These are phyloP conservation scores for Ligustrum vulgare DNA, from an alignment of 257 asterid genomes.

Conservation along the genomic window DNA sequence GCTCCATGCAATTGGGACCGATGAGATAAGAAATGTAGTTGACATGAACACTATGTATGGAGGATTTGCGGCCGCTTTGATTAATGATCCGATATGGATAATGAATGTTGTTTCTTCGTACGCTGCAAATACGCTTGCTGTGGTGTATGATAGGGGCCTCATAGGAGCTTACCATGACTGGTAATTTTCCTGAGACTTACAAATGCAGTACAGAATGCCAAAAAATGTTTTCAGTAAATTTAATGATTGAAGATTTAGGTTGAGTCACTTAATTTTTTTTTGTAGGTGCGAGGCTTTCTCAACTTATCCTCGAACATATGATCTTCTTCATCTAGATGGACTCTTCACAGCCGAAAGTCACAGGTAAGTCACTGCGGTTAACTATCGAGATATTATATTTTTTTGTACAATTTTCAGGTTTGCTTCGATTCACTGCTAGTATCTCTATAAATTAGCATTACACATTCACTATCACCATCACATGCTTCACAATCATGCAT, in stretches of 20 bases:
- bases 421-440: no score
- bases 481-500: no score
- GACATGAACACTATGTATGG: conserved; percentile 51
- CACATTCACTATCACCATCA: no score
- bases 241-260: not conserved
- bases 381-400: not conserved
- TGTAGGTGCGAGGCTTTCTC: conserved; percentile 10
- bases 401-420: no score
- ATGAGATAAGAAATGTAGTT: conserved; percentile 45
- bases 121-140: conserved; percentile 38
- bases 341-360: conserved; percentile 9
- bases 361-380: not conserved
- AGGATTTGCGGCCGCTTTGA: conserved; percentile 45
- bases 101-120: conserved; percentile 51
- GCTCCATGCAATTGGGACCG: conserved; percentile 44
- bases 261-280: not conserved
- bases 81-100: conserved; percentile 43
- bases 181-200: conserved; percentile 16
- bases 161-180: conserved; percentile 47
- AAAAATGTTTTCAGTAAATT: not conserved
- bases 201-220: not conserved
- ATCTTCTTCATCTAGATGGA: conserved; percentile 3
- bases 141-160: conserved; percentile 49
- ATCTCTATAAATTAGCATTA: no score
- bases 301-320: conserved; percentile 1